These are phyloP conservation scores for Pichia sp. DNA, from an alignment of 1,139 yeast genomes.

Conservation along the genomic window DNA sequence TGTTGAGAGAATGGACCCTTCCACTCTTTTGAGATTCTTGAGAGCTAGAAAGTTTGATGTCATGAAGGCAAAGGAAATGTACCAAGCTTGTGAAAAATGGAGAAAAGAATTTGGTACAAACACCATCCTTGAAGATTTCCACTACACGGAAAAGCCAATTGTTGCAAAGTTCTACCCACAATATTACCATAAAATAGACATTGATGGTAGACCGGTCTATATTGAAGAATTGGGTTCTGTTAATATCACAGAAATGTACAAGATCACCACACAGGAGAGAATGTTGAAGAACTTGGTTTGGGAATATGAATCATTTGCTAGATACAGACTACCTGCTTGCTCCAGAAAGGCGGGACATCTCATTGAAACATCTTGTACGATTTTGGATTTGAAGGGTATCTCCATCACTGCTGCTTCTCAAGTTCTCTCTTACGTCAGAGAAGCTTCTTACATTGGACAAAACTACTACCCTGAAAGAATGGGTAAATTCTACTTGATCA, in stretches of 20 bases:
- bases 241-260: conserved; percentile 83
- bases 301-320: conserved; percentile 92
- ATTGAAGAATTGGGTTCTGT: conserved; percentile 91
- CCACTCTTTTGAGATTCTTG: conserved; percentile 76
- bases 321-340: conserved; percentile 86
- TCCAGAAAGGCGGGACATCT: conserved; percentile 73
- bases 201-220: conserved; percentile 94
- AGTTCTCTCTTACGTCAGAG: conserved; percentile 82
- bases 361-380: conserved; percentile 94
- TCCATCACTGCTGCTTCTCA: conserved; percentile 77
- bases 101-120: conserved; percentile 80
- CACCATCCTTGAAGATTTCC: conserved; percentile 78
- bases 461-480: conserved; percentile 99
- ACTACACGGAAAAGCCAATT: conserved; percentile 81
- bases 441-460: conserved; percentile 92
- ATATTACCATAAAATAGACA: conserved; percentile 94
- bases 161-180: conserved; percentile 93
- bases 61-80: conserved; percentile 75
- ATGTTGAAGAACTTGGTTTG: conserved; percentile 94
- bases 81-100: conserved; percentile 84
- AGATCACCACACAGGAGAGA: conserved; percentile 90
- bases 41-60: conserved; percentile 95
- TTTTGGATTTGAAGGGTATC: conserved; percentile 91
- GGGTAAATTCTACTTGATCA: conserved; percentile 95
- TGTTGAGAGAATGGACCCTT: conserved; percentile 74